Base-by-base conservation (phyloP, 257 asterid species). In the Fraxinus excelsior region DNA sequence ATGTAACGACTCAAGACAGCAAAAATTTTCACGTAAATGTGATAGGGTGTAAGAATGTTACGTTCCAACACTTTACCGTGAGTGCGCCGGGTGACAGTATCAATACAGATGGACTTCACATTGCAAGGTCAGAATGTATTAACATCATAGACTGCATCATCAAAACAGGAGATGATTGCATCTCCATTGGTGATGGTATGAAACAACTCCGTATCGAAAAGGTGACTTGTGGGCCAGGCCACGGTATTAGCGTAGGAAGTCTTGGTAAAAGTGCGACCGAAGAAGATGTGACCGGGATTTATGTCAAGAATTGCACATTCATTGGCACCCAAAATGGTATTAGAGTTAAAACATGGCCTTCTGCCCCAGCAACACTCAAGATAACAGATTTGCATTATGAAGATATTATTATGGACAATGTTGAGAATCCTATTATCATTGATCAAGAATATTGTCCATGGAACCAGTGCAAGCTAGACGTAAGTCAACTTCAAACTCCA, bases 311-410 rank as follows among this genome's bases (percentile, higher is more conserved):
- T 10, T 85, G 86, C 83, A 85, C 85, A 35, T 79, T 87, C 74
- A 56, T 26, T 5, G 28, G 40, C 29, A 83, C 85, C 1, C 8
- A 26, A 3, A 87, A 87, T 32, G 91, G 89, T 0, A 81, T 87
- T 3, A 76, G 89, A 67, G 38, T 87, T 9, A 87, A 87, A 84
- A 87, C 91, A 0, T 87, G 91, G 89, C 91, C 91, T 2, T 77
- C 84, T 3, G 80, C 89, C 0, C 86, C 89, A 1, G 84, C 79
- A 31, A 73, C 83, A 1, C 29, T 81, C 18, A 23, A 37, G 25
- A 34, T 87, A 28, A 21, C 83, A 0, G 73, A 85, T 3, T 13
- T 87, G 44, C 84, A 46, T 14, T 84, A 83, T 62, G 75, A 80
- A 53, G 83, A 85, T 71, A 60, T 87, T 4, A 51, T 46, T 1